Evolutionary conservation across 2,329 filamentous ascomycete genomes (phyloP), one percentile per base, ranked within the genome.

Genomic region (Neonectria coccinea): DNA sequence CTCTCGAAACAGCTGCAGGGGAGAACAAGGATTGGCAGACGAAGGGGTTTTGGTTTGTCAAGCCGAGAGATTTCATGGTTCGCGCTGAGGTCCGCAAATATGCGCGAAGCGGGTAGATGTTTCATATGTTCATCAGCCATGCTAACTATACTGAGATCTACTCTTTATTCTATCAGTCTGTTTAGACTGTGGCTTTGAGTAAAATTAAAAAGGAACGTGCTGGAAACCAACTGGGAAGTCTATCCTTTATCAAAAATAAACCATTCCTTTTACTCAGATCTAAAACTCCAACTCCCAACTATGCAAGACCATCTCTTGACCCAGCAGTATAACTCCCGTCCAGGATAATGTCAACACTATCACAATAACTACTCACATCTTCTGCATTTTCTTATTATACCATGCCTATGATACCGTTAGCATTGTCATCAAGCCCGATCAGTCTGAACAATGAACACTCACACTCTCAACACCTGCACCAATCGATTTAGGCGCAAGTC

Each of bases 401-500:
- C 59, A 61, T 22, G n/a, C 18, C 59, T 61, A 5, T 22, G 12
- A 16, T 39, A 44, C 9, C 6, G 6, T 61, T 36, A 61, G 44
- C 27, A n/a, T 2, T 10, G 14, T 44, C 5, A 31, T 3, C 14
- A 4, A 18, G n/a, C 4, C 6, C 18, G 29, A 8, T 16, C 3
- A 5, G 11, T 12, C 25, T n/a, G 6, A 25, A 0, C 3, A 65
- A 10, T n/a, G 4, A 25, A 0, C 3, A 65, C 70, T 69, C 4
- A 73, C 70, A 22, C 56, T 67, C 12, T 73, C 70, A 11, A 70
- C 61, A 0, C 70, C 70, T 1, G 70, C 63, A 0, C 70, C 70
- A 7, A 73, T 22, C 6, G 62, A 59, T 42, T 61, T 73, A 0
- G 70, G 70, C 0, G 54, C 68, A 14, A 73, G 39, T 2, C 45